Percentiles rank a stretch among this genome's conserved stretches.
phyloP scores from a whole-genome alignment of 2,329 filamentous ascomycete species.

The Dothistroma pini region DNA sequence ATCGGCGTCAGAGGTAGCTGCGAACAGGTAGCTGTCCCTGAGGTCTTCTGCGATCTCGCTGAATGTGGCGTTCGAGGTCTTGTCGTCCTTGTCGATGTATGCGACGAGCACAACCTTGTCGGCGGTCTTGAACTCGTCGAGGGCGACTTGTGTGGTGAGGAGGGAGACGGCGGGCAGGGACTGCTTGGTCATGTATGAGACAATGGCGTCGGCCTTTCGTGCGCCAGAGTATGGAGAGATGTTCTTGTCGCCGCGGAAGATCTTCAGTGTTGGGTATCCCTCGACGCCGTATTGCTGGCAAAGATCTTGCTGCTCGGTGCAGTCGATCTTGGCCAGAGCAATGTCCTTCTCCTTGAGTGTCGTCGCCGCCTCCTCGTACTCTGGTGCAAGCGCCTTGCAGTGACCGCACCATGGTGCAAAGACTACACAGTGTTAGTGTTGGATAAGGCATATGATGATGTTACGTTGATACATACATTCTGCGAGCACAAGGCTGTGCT shows the following conservation, averaged over 20 bases:
- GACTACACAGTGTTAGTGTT: constrained; percentile 51
- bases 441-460: constrained; percentile 2
- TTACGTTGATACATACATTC: constrained; percentile 66
- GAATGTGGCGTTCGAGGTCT: constrained; percentile 84
- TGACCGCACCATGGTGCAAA: constrained; percentile 96
- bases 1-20: constrained; percentile 74
- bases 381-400: constrained; percentile 95
- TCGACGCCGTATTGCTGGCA: constrained; percentile 89
- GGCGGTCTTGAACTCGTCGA: constrained; percentile 95
- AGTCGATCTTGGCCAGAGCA: constrained; percentile 83
- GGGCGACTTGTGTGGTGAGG: constrained; percentile 67
- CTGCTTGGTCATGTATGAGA: constrained; percentile 97
- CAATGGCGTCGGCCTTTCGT: constrained; percentile 74
- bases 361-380: constrained; percentile 84
- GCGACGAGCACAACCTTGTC: constrained; percentile 95
- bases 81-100: constrained; percentile 76
- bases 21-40: constrained; percentile 91
- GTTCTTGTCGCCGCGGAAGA: constrained; percentile 89
- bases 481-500: constrained; percentile 84
- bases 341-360: constrained; percentile 85
- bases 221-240: constrained; percentile 80
- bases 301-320: constrained; percentile 88
- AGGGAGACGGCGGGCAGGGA: constrained; percentile 85
- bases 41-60: constrained; percentile 68
- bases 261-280: constrained; percentile 97